A percentile compares a stretch with the other conserved stretches of the same genome.
Evolutionary conservation across 2,329 filamentous ascomycete genomes (phyloP).

Genomic region (Colletotrichum lupini): DNA sequence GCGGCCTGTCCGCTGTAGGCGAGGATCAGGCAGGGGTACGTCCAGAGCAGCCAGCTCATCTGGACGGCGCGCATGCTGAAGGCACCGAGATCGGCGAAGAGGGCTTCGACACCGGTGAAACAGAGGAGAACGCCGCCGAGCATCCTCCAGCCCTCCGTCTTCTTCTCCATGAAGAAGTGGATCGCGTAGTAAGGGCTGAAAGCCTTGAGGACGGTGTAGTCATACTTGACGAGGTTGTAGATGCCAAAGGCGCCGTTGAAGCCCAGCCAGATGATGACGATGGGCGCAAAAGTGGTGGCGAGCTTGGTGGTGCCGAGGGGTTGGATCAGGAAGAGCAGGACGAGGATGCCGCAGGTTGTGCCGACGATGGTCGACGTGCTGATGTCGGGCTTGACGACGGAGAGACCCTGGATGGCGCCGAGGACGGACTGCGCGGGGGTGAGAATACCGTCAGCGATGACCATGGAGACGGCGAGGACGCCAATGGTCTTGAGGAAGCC

Average conservation of each 20-base stretch:
- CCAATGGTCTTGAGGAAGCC: conserved; percentile 69
- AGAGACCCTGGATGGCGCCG: conserved; percentile 73
- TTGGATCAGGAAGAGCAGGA: conserved; percentile 72
- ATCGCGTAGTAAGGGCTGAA: conserved; percentile 71
- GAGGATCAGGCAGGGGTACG: conserved; percentile 73
- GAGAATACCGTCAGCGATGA: conserved; percentile 73
- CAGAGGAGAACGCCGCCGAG: conserved; percentile 78
- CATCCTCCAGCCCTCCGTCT: conserved; percentile 70
- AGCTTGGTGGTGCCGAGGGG: conserved; percentile 73
- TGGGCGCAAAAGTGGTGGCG: conserved; percentile 71
- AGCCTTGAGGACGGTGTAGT: conserved; percentile 65
- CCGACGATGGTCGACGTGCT: conserved; percentile 69
- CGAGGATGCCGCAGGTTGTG: conserved; percentile 71
- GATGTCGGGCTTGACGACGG: conserved; percentile 68
- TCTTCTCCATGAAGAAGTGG: conserved; percentile 68
- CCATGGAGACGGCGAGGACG: conserved; percentile 74
- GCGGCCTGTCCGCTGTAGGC: conserved; percentile 81
- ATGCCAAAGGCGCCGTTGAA: conserved; percentile 73
- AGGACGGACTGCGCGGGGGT: conserved; percentile 78
- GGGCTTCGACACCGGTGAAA: conserved; percentile 82
- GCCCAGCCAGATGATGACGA: conserved; percentile 74
- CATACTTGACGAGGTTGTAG: conserved; percentile 66
- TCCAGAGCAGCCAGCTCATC: conserved; percentile 76
- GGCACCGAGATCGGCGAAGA: conserved; percentile 83
- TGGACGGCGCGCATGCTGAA: conserved; percentile 78